These are phyloP conservation scores for Saprolegnia parasitica DNA, from an alignment of 352 stramenopile genomes.

Conservation along the genomic window DNA sequence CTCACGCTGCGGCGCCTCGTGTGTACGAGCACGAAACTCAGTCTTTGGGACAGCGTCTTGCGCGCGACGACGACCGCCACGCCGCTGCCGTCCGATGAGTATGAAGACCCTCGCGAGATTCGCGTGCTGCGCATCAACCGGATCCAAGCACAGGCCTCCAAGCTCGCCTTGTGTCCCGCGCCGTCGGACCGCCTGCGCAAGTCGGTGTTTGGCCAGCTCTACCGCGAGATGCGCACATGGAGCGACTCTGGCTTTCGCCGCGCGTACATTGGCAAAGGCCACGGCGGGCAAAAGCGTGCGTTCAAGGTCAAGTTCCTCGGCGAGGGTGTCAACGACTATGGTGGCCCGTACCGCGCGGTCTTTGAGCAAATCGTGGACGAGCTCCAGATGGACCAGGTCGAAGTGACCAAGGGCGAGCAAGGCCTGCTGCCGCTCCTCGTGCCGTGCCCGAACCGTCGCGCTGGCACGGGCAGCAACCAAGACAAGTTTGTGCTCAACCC, in stretches of 20 bases:
- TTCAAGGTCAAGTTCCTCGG: slow-evolving; percentile 99
- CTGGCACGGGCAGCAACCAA: slow-evolving; percentile 82
- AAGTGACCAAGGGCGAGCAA: slow-evolving; percentile 79
- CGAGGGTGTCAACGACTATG: slow-evolving; percentile 99
- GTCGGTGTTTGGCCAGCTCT: slow-evolving; percentile 97
- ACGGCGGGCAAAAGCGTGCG: slow-evolving; percentile 94
- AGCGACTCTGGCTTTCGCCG: slow-evolving; percentile 90
- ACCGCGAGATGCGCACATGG: slow-evolving; percentile 94
- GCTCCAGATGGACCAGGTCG: slow-evolving; percentile 85
- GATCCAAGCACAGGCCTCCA: slow-evolving; percentile 87
- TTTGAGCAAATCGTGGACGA: slow-evolving; percentile 97
- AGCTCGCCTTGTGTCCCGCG: slow-evolving; percentile 85
- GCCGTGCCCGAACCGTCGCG: slow-evolving; percentile 83
- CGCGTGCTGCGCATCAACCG: slow-evolving; percentile 97
- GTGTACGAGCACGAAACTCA: slow-evolving; percentile 89
- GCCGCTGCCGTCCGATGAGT: slow-evolving; percentile 96
- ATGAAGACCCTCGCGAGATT: slow-evolving; percentile 97
- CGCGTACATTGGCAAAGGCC: slow-evolving; percentile 95
- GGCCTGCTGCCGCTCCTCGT: slow-evolving; percentile 84
- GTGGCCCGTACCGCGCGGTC: slow-evolving; percentile 95
- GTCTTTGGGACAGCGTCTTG: slow-evolving; percentile 93
- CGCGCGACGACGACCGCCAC: slow-evolving; percentile 95
- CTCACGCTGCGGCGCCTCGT: slow-evolving; percentile 66
- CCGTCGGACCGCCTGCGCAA: slow-evolving; percentile 80
- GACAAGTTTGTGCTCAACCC: slow-evolving; percentile 91